Evolutionary conservation across 257 asterid species (phyloP), one percentile per base, ranked within the genome.

Genomic region (Solanum rostratum): DNA sequence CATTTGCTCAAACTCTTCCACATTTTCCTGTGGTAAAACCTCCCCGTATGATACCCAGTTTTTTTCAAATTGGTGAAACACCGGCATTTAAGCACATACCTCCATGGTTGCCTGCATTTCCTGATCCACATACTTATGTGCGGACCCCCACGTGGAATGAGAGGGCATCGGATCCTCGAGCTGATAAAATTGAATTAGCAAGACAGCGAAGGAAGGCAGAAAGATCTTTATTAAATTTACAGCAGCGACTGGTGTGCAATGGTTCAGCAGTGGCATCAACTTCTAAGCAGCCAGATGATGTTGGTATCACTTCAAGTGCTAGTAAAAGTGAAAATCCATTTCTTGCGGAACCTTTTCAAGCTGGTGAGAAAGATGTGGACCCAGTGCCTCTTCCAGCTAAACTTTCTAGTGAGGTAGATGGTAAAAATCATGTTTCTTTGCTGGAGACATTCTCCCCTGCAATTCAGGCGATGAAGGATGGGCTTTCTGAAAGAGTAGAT

Each of bases 171-270:
- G 96, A 97, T 87, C 94, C 98, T 57, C 95, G 95, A 39, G 85
- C 94, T 30, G 99, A 97, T 91, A 94, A 92, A 90, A 88, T 97
- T 79, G 98, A 95, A 91, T 92, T 97, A 45, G 99, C 97, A 0
- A 95, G 97, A 92, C 98, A 97, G 90, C 93, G 93, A 80, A 92
- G 99, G 87, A 94, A 95, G 90, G 99, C 98, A 1, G 99, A 97
- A 87, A 92, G 97, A 85, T 95, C 99, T 66, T 90, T 97, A 90
- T 90, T 97, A 85, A 94, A 89, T 90, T 89, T 97, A 91, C 99
- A 97, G 88, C 97, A 94, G 87, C 89, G 97, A 78, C 87, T 97
- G 90, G 88, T 95, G 79, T 88, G 93, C 84, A 90, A 88, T 78
- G 96, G 93, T 81, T 88, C 91, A n/a, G 84, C 89, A 5, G 87